Evolutionary conservation across 768 basidiomycete genomes (phyloP).

Genomic region (Phanerodontia chrysosporium): DNA sequence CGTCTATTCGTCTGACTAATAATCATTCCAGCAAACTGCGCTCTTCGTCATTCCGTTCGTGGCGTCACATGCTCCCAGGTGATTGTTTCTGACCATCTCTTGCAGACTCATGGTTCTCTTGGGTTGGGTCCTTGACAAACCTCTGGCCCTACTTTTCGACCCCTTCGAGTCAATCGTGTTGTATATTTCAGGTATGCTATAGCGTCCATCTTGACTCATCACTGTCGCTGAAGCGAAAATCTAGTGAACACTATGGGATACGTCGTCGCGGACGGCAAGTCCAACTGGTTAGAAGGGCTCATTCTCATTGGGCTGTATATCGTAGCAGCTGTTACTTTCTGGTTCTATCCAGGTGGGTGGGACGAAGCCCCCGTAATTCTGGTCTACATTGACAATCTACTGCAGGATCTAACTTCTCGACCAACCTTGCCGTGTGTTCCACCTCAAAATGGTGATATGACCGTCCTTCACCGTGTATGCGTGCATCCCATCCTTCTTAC

Average conservation of each 20-base stretch:
- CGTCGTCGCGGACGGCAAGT: slow-evolving; percentile 80
- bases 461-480: neutral
- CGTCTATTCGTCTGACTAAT: neutral
- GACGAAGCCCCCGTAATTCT: neutral
- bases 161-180: slow-evolving; percentile 79
- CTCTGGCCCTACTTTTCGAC: slow-evolving; percentile 79
- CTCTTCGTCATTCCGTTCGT: slow-evolving; percentile 81
- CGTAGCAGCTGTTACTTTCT: slow-evolving; percentile 51
- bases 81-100: neutral
- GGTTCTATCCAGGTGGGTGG: slow-evolving; percentile 46
- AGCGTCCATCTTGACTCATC: neutral
- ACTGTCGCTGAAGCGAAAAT: too few species aligned
- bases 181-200: slow-evolving; percentile 38
- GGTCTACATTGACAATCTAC: neutral
- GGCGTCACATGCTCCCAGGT: neutral
- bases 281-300: slow-evolving; percentile 90
- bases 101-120: slow-evolving; percentile 66
- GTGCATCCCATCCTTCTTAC: neutral
- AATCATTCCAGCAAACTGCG: slow-evolving; percentile 60
- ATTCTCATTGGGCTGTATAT: slow-evolving; percentile 60
- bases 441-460: neutral
- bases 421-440: slow-evolving; percentile 14
- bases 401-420: slow-evolving; percentile 16
- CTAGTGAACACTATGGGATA: slow-evolving; percentile 66
- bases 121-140: slow-evolving; percentile 80